These are phyloP conservation scores for Ophiostoma australiae DNA, from an alignment of 2,329 filamentous ascomycete genomes.

Conservation along the genomic window DNA sequence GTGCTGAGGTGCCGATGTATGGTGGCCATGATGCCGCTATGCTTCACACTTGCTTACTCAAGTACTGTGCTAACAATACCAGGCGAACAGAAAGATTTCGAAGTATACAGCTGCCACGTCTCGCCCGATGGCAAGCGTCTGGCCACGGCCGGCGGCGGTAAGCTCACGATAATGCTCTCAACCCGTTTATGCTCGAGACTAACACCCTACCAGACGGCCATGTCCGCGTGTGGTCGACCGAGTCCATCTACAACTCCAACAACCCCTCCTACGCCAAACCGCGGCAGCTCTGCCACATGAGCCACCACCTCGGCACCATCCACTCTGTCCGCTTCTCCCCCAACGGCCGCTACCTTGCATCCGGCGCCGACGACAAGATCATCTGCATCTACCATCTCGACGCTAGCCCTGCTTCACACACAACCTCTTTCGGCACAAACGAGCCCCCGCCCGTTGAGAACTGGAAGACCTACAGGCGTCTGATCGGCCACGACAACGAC, in stretches of 20 bases:
- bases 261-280: constrained; percentile 69
- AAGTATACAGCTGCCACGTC: constrained; percentile 97
- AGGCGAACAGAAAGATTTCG: constrained; percentile 97
- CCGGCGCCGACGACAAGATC: constrained; percentile 96
- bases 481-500: constrained; percentile 97
- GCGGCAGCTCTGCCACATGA: constrained; percentile 94
- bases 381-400: constrained; percentile 95
- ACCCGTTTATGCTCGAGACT: constrained; percentile 8
- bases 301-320: constrained; percentile 95
- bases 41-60: not conserved
- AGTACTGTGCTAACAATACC: not conserved
- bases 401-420: constrained; percentile 68
- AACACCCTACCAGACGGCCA: constrained; percentile 68
- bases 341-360: constrained; percentile 91
- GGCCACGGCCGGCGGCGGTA: constrained; percentile 89
- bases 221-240: constrained; percentile 95
- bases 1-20: not conserved
- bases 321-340: constrained; percentile 95
- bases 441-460: constrained; percentile 93
- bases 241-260: constrained; percentile 78
- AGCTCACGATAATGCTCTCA: constrained; percentile 31
- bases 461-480: constrained; percentile 88
- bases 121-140: constrained; percentile 89
- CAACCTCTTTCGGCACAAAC: constrained; percentile 79
- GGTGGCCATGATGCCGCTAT: not conserved